A percentile compares a stretch with the other conserved stretches of the same genome.
Conservation (phyloP, 805 yeast species). For the Lachancea waltii region DNA sequence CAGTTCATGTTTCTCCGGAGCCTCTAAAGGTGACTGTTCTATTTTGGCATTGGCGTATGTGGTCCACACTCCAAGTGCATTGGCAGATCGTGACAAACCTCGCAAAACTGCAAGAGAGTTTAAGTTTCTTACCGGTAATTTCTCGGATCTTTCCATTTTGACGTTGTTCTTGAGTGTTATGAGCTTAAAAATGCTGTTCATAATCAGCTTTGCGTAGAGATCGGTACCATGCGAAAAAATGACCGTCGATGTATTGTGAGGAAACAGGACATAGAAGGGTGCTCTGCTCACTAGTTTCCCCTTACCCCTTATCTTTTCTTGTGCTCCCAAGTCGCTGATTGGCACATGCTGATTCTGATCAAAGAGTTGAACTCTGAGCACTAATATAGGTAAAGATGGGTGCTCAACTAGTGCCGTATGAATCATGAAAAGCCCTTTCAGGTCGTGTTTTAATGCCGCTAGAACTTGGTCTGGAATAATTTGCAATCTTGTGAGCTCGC, state of each 20-base stretch:
- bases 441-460: constrained; percentile 39
- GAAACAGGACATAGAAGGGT: constrained; percentile 54
- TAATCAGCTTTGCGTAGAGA: constrained; percentile 44
- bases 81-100: constrained; percentile 57
- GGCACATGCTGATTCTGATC: constrained; percentile 36
- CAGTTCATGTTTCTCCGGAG: constrained; percentile 37
- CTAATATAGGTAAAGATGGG: constrained; percentile 52
- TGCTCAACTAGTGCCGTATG: constrained; percentile 63
- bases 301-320: too few species aligned
- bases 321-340: neutral
- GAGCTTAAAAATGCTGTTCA: constrained; percentile 55
- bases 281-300: constrained; percentile 1
- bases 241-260: constrained; percentile 58
- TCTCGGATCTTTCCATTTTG: constrained; percentile 34
- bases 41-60: constrained; percentile 63
- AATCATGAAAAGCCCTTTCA: constrained; percentile 49
- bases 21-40: constrained; percentile 58
- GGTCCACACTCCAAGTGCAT: constrained; percentile 65
- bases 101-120: constrained; percentile 51
- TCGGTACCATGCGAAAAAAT: constrained; percentile 49
- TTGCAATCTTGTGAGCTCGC: constrained; percentile 27
- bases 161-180: constrained; percentile 36
- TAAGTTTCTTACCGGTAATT: constrained; percentile 39
- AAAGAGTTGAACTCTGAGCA: constrained; percentile 63
- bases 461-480: constrained; percentile 49